These are phyloP conservation scores for Corymbia maculata DNA, from an alignment of 345 rosid genomes.

Conservation along the genomic window DNA sequence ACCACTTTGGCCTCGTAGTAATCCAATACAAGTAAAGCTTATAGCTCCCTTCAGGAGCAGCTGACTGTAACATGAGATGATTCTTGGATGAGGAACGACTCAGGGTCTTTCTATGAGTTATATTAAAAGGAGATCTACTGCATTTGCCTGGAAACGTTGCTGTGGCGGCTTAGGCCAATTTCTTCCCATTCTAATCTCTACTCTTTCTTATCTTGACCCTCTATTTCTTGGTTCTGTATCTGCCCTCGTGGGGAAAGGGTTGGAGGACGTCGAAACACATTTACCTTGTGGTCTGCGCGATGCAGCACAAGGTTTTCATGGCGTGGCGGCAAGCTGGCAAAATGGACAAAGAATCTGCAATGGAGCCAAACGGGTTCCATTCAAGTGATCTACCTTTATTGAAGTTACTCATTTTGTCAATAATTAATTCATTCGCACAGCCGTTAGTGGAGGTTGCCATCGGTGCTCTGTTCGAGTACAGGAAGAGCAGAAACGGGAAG, in stretches of 20 bases:
- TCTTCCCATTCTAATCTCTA: neutral
- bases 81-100: neutral
- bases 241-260: neutral
- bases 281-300: neutral
- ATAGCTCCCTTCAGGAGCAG: neutral
- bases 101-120: neutral
- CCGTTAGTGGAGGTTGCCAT: neutral
- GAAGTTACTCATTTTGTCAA: neutral
- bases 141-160: neutral
- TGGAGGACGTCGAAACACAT: neutral
- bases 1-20: conserved; percentile 8
- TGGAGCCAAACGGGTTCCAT: too few species aligned
- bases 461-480: conserved; percentile 70
- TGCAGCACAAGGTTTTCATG: neutral
- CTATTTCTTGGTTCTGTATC: neutral
- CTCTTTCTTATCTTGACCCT: neutral
- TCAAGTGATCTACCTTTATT: neutral
- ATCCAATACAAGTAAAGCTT: neutral
- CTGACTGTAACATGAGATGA: neutral
- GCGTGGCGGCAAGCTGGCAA: neutral
- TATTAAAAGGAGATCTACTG: neutral
- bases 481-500: conserved; percentile 53
- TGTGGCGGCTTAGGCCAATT: neutral
- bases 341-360: too few species aligned
- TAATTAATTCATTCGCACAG: neutral